Base-by-base conservation (phyloP, 2,329 filamentous ascomycete genomes). In the Aspergillus melleus region DNA sequence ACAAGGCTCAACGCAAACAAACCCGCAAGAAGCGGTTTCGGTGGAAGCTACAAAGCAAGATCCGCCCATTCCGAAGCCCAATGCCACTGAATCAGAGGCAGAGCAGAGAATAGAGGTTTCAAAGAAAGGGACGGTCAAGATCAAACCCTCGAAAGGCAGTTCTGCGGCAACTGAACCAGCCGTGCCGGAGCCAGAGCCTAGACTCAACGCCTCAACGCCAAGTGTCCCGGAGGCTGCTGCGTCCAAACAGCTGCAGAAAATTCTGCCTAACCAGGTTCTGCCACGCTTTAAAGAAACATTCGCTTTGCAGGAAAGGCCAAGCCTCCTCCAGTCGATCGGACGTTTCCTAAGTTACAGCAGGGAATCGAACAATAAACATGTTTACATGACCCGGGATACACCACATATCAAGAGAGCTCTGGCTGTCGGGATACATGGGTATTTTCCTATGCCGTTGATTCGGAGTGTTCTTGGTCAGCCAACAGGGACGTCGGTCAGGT, bases 401-500 rank as follows among this genome's bases (percentile, higher is more conserved):
- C 90, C 87, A 1, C 89, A 85, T 64, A 87, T 98, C 51, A 91
- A 87, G 70, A 95, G 90, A 66, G 95, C 95, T 12, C 83, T 99
- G 5, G 92, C 93, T 1, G 96, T 99, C 66, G 95, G 95, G 44
- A 87, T 99, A 1, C 95, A 99, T 74, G 95, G 95, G 0, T 90
- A 96, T 61, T 97, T 98, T 66, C 95, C 95, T 1, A 92, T 92
- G 0, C 86, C 90, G 0, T 86, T 96, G 47, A 83, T 99, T 39
- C 89, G 95, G n/a, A 90, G 89, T 20, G 90, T 99, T 66, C 88
- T 98, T 16, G 95, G 95, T 0, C 94, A 96, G 68, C 95, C 95
- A 0, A 99, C 93, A 0, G 95, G 95, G 6, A 99, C 95, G 0
- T 98, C 94, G 0, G 87, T 98, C 58, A 89, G 92, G 46, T 99